Conservation (phyloP, 2,329 filamentous ascomycete species). For the Aspergillus pseudotamarii region DNA sequence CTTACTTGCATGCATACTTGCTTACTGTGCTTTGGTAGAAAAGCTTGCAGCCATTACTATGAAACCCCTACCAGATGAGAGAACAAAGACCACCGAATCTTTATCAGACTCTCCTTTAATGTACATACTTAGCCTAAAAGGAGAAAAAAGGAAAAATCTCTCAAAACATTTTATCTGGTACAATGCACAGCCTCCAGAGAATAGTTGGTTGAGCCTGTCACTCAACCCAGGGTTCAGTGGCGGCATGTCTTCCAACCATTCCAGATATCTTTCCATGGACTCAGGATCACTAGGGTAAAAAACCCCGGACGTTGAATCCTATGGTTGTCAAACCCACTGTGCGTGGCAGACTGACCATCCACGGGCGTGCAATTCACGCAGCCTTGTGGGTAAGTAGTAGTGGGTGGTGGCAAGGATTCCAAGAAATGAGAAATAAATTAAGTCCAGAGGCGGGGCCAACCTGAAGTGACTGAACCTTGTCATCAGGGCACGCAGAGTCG, state of each 20-base stretch:
- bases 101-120: not conserved
- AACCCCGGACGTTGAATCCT: not conserved
- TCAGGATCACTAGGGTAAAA: not conserved
- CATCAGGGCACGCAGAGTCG: not conserved
- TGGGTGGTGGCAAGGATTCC: slow-evolving; percentile 2
- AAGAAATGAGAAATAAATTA: not conserved
- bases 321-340: not conserved
- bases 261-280: not conserved
- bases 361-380: not conserved
- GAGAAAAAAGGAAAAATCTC: too few relatives aligned
- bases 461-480: not conserved
- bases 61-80: too few relatives aligned
- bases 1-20: not conserved
- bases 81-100: too few relatives aligned
- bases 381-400: not conserved
- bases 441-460: not conserved
- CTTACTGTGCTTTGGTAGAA: not conserved
- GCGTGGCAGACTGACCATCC: not conserved
- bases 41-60: too few relatives aligned
- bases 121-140: too few relatives aligned
- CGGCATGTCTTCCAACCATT: not conserved
- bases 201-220: not conserved
- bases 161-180: not conserved
- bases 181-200: not conserved
- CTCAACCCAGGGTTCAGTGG: slow-evolving; percentile 1